phyloP scores from a whole-genome alignment of 495 filamentous ascomycete species.

The Darksidea phi region DNA sequence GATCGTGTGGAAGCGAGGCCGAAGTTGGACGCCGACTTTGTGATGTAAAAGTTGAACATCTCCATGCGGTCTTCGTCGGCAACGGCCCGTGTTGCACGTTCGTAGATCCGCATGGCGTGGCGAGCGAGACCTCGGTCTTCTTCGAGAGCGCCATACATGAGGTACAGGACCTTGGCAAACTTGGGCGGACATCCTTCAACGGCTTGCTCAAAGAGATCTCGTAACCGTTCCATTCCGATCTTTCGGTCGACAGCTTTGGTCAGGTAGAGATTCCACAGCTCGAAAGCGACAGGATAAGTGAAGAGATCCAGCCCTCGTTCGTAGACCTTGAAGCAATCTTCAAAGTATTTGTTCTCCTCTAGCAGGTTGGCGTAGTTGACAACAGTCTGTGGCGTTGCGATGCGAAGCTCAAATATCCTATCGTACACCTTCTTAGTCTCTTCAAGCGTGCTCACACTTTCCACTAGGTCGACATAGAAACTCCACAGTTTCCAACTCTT shows the following conservation, averaged over 20 bases:
- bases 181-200: constrained; percentile 92
- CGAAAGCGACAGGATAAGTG: constrained; percentile 95
- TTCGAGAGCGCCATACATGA: constrained; percentile 98
- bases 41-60: constrained; percentile 99
- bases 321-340: constrained; percentile 97
- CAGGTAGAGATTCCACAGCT: constrained; percentile 97
- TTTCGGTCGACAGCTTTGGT: constrained; percentile 96
- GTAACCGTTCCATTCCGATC: constrained; percentile 88
- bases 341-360: constrained; percentile 93
- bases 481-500: constrained; percentile 99
- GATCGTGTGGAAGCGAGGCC: constrained; percentile 91
- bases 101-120: constrained; percentile 98
- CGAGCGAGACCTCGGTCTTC: constrained; percentile 95
- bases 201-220: constrained; percentile 96
- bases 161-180: constrained; percentile 91
- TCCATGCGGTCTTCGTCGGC: constrained; percentile 92
- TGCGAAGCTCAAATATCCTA: constrained; percentile 95
- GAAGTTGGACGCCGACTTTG: constrained; percentile 97
- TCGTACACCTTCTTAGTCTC: constrained; percentile 95
- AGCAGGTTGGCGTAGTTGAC: constrained; percentile 97
- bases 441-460: constrained; percentile 86
- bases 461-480: constrained; percentile 98
- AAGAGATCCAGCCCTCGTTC: constrained; percentile 96
- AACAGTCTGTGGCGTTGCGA: constrained; percentile 96
- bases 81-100: constrained; percentile 92